phyloP scores from a whole-genome alignment of 1,284 basidiomycete species.

The Puccinia triticina region DNA sequence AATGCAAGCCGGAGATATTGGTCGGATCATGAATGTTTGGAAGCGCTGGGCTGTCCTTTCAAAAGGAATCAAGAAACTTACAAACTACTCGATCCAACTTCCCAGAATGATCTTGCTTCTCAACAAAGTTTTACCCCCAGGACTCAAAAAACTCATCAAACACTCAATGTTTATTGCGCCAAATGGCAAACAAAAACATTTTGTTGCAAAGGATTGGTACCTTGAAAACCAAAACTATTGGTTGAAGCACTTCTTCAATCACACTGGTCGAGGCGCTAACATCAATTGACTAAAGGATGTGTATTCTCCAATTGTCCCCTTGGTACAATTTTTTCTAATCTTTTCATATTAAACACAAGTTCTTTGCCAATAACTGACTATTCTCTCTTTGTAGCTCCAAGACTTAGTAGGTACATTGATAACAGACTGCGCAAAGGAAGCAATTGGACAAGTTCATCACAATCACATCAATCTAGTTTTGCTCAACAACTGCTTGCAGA shows the following conservation, averaged over 20 bases:
- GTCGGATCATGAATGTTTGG: slow-evolving; percentile 6
- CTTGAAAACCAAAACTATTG: slow-evolving; percentile 26
- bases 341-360: not conserved
- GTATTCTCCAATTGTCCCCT: slow-evolving; percentile 4
- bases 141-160: not conserved
- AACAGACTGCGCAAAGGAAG: not conserved
- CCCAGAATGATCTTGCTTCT: not conserved
- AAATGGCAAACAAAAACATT: not conserved
- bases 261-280: slow-evolving; percentile 10
- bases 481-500: not conserved
- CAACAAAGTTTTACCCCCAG: not conserved
- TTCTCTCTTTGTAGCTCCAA: not conserved
- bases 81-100: not conserved
- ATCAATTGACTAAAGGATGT: slow-evolving; percentile 16
- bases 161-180: slow-evolving; percentile 16
- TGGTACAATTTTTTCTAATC: no score
- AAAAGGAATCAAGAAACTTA: not conserved
- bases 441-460: not conserved
- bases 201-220: slow-evolving; percentile 18
- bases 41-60: not conserved
- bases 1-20: slow-evolving; percentile 27
- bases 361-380: not conserved
- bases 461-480: not conserved
- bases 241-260: slow-evolving; percentile 37
- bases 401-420: not conserved